These are phyloP conservation scores for Sarcodon aspratus DNA, from an alignment of 768 basidiomycete genomes.

Conservation along the genomic window DNA sequence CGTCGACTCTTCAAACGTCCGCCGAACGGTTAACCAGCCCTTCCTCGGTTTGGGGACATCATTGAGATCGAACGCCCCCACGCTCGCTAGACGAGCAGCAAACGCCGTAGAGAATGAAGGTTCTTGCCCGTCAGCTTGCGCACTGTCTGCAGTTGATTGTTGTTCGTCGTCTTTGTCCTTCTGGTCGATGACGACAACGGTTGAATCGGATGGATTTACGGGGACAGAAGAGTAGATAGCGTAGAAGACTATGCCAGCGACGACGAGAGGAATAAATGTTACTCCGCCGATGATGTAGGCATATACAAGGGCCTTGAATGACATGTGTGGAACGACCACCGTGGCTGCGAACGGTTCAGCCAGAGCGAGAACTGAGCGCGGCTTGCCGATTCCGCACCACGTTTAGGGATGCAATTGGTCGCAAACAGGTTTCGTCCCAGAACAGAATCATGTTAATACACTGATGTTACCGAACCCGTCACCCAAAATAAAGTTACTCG, in stretches of 20 bases:
- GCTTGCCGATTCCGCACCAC: too few relatives aligned
- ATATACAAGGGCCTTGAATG: slow-evolving; percentile 59
- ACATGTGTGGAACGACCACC: slow-evolving; percentile 29
- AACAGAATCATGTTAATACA: too few relatives aligned
- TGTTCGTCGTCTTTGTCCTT: slow-evolving; percentile 8
- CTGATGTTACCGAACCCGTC: too few relatives aligned
- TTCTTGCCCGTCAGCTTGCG: slow-evolving; percentile 14
- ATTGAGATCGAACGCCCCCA: slow-evolving; percentile 22
- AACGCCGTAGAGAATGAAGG: slow-evolving; percentile 16
- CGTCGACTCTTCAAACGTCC: slow-evolving; percentile 59
- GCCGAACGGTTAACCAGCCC: slow-evolving; percentile 77
- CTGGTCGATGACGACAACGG: slow-evolving; percentile 18
- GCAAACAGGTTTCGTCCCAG: too few relatives aligned
- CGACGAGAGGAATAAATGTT: slow-evolving; percentile 76
- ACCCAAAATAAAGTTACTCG: too few relatives aligned
- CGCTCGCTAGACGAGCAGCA: background rate
- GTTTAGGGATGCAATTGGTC: too few relatives aligned
- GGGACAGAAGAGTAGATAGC: slow-evolving; percentile 81
- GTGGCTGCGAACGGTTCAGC: slow-evolving; percentile 2
- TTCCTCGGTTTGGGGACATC: slow-evolving; percentile 58
- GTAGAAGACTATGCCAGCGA: slow-evolving; percentile 45
- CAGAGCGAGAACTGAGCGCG: too few relatives aligned
- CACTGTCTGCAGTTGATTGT: slow-evolving; percentile 10
- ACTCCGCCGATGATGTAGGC: slow-evolving; percentile 86
- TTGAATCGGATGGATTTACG: slow-evolving; percentile 36